Conservation (phyloP, 2,329 filamentous ascomycete species). For the Penicillium thymicola region DNA sequence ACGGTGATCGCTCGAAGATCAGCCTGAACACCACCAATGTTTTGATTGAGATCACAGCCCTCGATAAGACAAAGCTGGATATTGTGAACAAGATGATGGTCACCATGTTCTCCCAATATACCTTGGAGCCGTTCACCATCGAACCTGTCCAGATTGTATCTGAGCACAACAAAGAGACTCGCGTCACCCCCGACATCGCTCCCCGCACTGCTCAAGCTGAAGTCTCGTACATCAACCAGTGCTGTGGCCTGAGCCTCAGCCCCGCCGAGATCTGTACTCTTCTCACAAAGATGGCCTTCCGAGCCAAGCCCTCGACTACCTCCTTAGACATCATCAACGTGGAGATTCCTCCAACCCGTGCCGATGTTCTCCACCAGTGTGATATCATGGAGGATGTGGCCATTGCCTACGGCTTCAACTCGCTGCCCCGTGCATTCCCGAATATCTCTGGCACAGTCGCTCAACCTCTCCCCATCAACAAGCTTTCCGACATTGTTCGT, state of each 20-base stretch:
- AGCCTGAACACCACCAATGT: constrained; percentile 85
- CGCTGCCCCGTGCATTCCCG: constrained; percentile 80
- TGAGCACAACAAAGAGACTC: constrained; percentile 79
- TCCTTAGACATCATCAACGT: constrained; percentile 73
- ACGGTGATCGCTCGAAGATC: constrained; percentile 96
- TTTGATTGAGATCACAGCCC: constrained; percentile 95
- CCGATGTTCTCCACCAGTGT: constrained; percentile 92
- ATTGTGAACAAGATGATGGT: constrained; percentile 95
- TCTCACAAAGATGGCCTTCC: constrained; percentile 83
- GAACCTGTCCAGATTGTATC: constrained; percentile 92
- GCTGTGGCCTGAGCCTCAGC: constrained; percentile 76
- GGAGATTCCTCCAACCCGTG: constrained; percentile 79
- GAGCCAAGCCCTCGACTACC: constrained; percentile 69
- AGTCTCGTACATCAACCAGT: constrained; percentile 89
- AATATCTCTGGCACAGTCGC: constrained; percentile 83
- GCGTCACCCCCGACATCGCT: constrained; percentile 76
- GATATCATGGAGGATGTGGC: constrained; percentile 99
- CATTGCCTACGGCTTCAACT: constrained; percentile 97
- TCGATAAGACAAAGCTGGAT: constrained; percentile 92
- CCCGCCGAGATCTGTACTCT: constrained; percentile 73
- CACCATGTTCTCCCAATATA: constrained; percentile 95
- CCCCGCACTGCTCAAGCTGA: constrained; percentile 76
- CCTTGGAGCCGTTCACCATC: constrained; percentile 81
- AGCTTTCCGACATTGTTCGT: constrained; percentile 86
- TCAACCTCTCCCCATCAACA: constrained; percentile 86